Conservation (phyloP, 495 filamentous ascomycete genomes). For the Penicillium waksmanii region DNA sequence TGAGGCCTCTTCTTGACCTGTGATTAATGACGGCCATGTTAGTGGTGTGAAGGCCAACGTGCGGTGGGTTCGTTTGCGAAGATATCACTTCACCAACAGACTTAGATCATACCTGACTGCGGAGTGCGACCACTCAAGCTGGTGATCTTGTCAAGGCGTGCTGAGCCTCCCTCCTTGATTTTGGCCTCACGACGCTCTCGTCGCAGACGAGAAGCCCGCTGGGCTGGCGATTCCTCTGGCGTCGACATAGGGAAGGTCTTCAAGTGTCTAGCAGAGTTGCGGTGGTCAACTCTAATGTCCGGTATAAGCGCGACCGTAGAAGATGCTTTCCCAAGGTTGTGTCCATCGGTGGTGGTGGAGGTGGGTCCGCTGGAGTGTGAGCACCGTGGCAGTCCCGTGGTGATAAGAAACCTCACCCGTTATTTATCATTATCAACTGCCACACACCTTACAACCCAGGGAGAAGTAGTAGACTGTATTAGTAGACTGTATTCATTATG, state of each 20-base stretch:
- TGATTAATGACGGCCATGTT: slow-evolving; percentile 8
- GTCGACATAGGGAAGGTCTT: slow-evolving; percentile 34
- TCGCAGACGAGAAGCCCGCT: slow-evolving; percentile 77
- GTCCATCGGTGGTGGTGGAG: too few relatives aligned
- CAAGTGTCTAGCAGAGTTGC: background rate
- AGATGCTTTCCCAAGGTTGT: too few relatives aligned
- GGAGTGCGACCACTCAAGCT: slow-evolving; percentile 69
- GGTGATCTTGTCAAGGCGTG: slow-evolving; percentile 84
- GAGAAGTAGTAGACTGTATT: too few relatives aligned
- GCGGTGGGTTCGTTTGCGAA: background rate
- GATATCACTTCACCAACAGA: slow-evolving; percentile 4
- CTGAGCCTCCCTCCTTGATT: slow-evolving; percentile 78
- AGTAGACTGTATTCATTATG: too few relatives aligned
- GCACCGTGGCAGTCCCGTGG: too few relatives aligned
- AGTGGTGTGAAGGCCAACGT: slow-evolving; percentile 11
- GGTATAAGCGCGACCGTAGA: too few relatives aligned
- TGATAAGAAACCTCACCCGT: too few relatives aligned
- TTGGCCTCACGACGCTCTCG: slow-evolving; percentile 91
- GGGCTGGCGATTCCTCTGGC: slow-evolving; percentile 58
- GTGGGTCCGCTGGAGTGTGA: too few relatives aligned
- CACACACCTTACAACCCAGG: too few relatives aligned
- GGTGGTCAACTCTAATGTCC: background rate
- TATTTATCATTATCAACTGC: too few relatives aligned
- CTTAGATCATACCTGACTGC: slow-evolving; percentile 35
- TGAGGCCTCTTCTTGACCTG: slow-evolving; percentile 38